Base-by-base conservation (phyloP, 768 basidiomycete genomes). In the Lactarius vividus region DNA sequence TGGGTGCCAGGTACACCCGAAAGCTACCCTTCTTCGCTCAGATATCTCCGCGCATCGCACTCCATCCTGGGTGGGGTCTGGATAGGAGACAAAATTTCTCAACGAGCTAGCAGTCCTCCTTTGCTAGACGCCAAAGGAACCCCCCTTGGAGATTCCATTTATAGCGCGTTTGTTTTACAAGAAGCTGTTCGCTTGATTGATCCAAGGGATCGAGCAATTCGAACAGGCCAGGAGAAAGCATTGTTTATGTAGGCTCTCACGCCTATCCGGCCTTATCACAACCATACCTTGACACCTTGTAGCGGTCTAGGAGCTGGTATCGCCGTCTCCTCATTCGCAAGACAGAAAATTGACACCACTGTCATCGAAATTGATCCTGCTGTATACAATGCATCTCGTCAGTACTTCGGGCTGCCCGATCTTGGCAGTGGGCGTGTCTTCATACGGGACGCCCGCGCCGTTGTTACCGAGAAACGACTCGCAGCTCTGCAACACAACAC, bases 331-430 rank as follows among this genome's bases (percentile, higher is more conserved):
- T 83, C 92, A 0, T 86, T 98, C 69, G 79, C 84, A 56, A 80
- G 82, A 29, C 90, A 92, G 67, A 82, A 82, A 23, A 77, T 96
- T 31, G 79, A 82, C 7, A 88, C 89, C 5, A 92, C 94, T 1
- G 84, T 96, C 57, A 84, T 96, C n/a, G 96, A 98, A 75, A 91
- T 96, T 66, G 96, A 98, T 73, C 92, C 92, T 40, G 88, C 85
- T 1, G 95, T 98, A 26, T 95, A 96, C 73, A 78, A 85, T 16
- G 93, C 90, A 31, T 94, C 96, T 18, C 82, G 85, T 31, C 79
- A 75, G 37, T 96, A 84, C 76, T 97, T 98, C 68, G 89, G 85
- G 8, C 79, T 98, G n/a, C 83, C 85, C 15, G 81, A 88, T 65
- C 87, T 87, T 7, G 80, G 82, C 2, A 76, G 83, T 2, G 79